phyloP scores from a whole-genome alignment of 805 yeast genomes.

The Sugiyamaella floridensis region DNA sequence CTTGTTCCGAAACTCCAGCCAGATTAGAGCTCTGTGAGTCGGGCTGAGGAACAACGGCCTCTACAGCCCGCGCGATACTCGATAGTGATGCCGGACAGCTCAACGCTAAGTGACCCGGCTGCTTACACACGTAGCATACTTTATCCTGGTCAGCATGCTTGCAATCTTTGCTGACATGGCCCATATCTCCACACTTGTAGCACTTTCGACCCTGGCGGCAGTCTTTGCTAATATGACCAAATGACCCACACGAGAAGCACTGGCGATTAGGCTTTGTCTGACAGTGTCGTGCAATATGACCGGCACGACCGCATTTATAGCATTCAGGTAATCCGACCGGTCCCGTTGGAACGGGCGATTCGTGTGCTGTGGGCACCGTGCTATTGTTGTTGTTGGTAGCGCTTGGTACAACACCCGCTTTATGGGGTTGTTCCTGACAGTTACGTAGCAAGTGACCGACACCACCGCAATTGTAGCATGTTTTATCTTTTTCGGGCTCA shows the following conservation, averaged over 20 bases:
- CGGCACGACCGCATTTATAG: conserved; percentile 86
- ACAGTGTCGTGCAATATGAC: conserved; percentile 87
- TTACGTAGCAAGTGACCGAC: conserved; percentile 84
- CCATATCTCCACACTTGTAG: conserved; percentile 87
- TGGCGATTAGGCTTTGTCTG: conserved; percentile 58
- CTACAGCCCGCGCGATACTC: not conserved
- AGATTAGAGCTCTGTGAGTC: not conserved
- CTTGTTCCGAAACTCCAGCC: not conserved
- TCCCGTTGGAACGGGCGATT: not conserved
- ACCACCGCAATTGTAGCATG: conserved; percentile 90
- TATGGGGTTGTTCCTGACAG: conserved; percentile 37
- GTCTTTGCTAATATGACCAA: conserved; percentile 81
- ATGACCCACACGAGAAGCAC: conserved; percentile 91
- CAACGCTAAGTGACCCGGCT: conserved; percentile 77
- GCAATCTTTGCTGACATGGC: conserved; percentile 86
- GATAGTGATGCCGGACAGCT: not conserved
- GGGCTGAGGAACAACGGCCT: not conserved
- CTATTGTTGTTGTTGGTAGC: not conserved
- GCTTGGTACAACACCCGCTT: conserved; percentile 8
- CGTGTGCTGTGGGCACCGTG: not conserved
- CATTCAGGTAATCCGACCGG: conserved; percentile 46
- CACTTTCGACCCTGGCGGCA: conserved; percentile 84
- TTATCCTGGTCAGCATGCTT: conserved; percentile 45
- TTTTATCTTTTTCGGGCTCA: conserved; percentile 76
- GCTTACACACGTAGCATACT: conserved; percentile 68